Base-by-base conservation (phyloP, 495 filamentous ascomycete genomes). In the Aspergillus sparsus region DNA sequence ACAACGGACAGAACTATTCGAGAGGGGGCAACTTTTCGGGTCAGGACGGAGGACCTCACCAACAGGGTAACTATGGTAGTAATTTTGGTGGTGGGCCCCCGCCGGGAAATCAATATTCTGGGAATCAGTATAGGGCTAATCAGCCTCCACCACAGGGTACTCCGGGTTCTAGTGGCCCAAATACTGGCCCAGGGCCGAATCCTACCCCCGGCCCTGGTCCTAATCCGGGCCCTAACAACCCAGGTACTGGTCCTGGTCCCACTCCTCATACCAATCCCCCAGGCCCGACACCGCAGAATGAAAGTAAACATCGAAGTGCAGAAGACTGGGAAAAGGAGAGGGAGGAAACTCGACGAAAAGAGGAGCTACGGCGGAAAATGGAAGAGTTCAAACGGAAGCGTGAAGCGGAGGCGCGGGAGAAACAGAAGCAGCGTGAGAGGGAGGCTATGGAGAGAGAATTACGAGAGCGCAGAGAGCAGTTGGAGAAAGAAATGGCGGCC, bases 371-470 rank as follows among this genome's bases (percentile, higher is more conserved):
- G 6, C 81, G 84, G 7, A 86, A 84, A 63, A 84, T 83, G 66
- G 86, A 89, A 47, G 87, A 87, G 36, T 85, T 81, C 55, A 88
- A 86, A 64, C 79, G 77, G 64, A 83, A 86, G 55, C 59, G 75
- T 51, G 65, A 72, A 57, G 72, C 69, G 34, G 74, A 78, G 49
- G 77, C 72, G 35, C 74, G 74, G 35, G 77, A 81, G 55, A 77
- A 74, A 52, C 67, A 77, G 53, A 70, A 75, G 57, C 74, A 77
- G 60, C 71, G 74, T 0, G 78, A 83, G 59, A 73, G 75, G 36
- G 80, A 83, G 59, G 74, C 71, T n/a, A 78, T 81, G 79, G 77
- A 79, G 57, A 74, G 73, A 45, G 81, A 84, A 61, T 57, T 74
- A 35, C 73, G 67, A 50, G 77, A 79, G 65, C 76, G 73, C 61